Base-by-base conservation (phyloP, 1,139 yeast genomes). In the Taiozyma sp. region DNA sequence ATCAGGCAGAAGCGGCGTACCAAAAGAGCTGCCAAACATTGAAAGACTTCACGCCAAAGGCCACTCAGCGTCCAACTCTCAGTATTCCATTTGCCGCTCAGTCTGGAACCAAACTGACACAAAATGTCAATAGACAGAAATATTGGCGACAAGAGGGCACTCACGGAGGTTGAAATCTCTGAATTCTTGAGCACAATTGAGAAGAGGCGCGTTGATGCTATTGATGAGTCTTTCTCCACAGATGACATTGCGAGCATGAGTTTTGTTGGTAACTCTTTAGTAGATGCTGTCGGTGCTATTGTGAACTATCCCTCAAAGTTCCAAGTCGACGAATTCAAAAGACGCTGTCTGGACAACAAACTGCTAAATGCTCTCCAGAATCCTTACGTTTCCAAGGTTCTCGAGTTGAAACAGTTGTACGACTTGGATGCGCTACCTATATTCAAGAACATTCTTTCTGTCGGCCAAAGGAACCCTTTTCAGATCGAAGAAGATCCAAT, bases 241-340 rank as follows among this genome's bases (percentile, higher is more conserved):
- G 56, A 55, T 19, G 48, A 53, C 9, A 43, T 52, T 1, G 36
- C 49, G 7, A 23, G 51, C 2, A 55, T 57, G 43, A 42, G 55
- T 1, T 54, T 23, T 29, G 40, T 41, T 3, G 52, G 47, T 14
- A 24, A 44, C 22, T 44, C 38, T 12, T 43, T 54, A 9, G 38
- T 51, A 5, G 51, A 52, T 8, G 51, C 52, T 14, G 53, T 54
- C 13, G 40, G 43, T 2, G 34, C 46, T 8, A 51, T 57, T 16
- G 42, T 23, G 6, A 27, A 50, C n/a, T 48, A 44, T 8, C 58
- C 58, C 1, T 50, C 58, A 0, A 48, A 49, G 41, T 51, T 32
- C 27, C 39, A 46, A 12, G 51, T 57, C 14, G 54, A 51, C 2
- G 49, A 51, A 14, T 50, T 57, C 43, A 47, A 46, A 23, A 41